phyloP scores from a whole-genome alignment of 176 grass and related monocot genomes.

The Triticum turgidum region DNA sequence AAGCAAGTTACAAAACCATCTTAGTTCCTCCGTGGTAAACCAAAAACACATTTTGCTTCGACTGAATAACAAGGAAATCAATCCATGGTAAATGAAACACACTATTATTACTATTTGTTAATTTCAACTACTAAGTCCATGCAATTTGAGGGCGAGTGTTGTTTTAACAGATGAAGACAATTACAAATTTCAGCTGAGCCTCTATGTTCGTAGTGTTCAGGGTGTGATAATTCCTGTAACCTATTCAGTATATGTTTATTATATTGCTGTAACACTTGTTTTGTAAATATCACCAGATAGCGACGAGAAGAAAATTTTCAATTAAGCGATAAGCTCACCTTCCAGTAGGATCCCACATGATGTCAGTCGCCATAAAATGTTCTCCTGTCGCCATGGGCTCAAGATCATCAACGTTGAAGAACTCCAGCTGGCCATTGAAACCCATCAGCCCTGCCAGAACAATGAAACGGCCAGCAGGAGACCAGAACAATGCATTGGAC shows the following conservation, averaged over 20 bases:
- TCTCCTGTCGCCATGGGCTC: slow-evolving; percentile 83
- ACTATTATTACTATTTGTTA: too few relatives aligned
- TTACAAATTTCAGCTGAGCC: not conserved
- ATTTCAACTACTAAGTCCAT: too few relatives aligned
- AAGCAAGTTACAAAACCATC: not conserved
- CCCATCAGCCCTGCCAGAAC: slow-evolving; percentile 84
- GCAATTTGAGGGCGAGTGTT: not conserved
- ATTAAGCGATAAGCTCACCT: slow-evolving; percentile 34
- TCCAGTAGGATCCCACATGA: slow-evolving; percentile 92
- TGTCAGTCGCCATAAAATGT: slow-evolving; percentile 70
- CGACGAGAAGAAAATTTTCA: too few relatives aligned
- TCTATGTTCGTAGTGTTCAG: not conserved
- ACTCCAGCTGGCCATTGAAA: slow-evolving; percentile 87
- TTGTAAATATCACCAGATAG: too few relatives aligned
- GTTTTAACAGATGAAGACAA: too few relatives aligned
- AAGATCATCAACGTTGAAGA: slow-evolving; percentile 89
- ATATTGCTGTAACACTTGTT: too few relatives aligned
- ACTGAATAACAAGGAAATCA: not conserved
- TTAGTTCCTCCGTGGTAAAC: not conserved
- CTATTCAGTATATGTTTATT: not conserved
- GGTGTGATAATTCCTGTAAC: not conserved
- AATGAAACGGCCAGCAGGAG: slow-evolving; percentile 72
- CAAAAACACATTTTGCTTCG: too few relatives aligned
- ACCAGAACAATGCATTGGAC: slow-evolving; percentile 83
- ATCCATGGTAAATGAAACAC: not conserved